Base-by-base conservation (phyloP, 192 early-diverging fungal species). In the Backusella liffmaniae region DNA sequence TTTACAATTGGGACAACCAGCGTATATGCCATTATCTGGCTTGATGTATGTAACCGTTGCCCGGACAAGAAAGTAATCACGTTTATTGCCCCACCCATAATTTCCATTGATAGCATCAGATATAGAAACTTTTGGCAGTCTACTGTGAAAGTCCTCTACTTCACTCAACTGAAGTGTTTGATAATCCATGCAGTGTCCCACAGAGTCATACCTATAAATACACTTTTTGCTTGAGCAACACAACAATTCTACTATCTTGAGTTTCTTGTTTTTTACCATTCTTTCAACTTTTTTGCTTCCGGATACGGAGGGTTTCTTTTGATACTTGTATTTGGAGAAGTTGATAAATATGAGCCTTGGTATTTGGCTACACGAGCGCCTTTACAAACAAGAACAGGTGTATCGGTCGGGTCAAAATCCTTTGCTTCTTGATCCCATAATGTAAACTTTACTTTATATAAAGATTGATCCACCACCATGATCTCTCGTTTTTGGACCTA, bases 1-100 rank as follows among this genome's bases (percentile, higher is more conserved):
- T 82, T 89, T 93, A 86, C 98, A 99, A 4, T 79, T 83, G 8
- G 92, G 92, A 79, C 98, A 99, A 5, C 92, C 94, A 13, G 98
- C 92, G 74, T 99, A 99, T 46, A 81, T 85, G 66, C 91, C 80
- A 78, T 88, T 91, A 13, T 92, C 89, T 41, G 83, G 80, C 53
- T 89, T 91, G 81, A 98, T 90, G 80, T 87, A 96, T 26, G 86
- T 85, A 73, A 98, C 85, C 1, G 91, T 92, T 3, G 81, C 96
- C 68, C 88, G 90, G 32, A 88, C 72, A 42, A 79, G 85, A 77
- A 98, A 95, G 83, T 86, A 97, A 62, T 96, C 90, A 49, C 88
- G 76, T 84, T 93, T 59, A 23, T 49, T 4, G 18, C 6, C 4
- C 3, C 2, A 0, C 16, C 49, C 44, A 5, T 39, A n/a, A 21